A percentile compares a stretch with the other conserved stretches of the same genome.
These are phyloP conservation scores for Beauveria sp. DNA, from an alignment of 2,329 filamentous ascomycete species.

Conservation along the genomic window DNA sequence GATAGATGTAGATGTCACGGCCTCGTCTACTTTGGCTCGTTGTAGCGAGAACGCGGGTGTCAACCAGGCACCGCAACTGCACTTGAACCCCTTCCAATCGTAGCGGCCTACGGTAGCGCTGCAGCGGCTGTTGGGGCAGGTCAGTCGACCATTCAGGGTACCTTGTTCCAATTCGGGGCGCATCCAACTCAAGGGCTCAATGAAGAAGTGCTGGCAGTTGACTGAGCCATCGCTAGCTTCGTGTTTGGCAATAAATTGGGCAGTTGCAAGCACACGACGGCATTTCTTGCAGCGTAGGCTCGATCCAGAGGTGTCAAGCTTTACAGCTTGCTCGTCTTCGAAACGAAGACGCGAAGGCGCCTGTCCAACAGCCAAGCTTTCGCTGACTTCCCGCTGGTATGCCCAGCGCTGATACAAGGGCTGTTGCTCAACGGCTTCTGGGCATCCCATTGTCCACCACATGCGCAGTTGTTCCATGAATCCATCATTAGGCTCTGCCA, in stretches of 20 bases:
- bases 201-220: slow-evolving; percentile 75
- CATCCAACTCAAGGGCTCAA: slow-evolving; percentile 96
- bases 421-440: slow-evolving; percentile 55
- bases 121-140: slow-evolving; percentile 74
- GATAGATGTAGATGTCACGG: slow-evolving; percentile 16
- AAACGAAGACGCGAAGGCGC: slow-evolving; percentile 81
- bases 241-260: slow-evolving; percentile 61
- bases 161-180: slow-evolving; percentile 71
- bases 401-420: slow-evolving; percentile 72
- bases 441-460: slow-evolving; percentile 82
- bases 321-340: slow-evolving; percentile 59
- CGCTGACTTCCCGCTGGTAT: slow-evolving; percentile 47
- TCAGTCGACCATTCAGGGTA: slow-evolving; percentile 72
- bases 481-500: slow-evolving; percentile 83
- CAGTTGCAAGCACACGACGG: slow-evolving; percentile 54
- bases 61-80: slow-evolving; percentile 85
- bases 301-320: slow-evolving; percentile 20
- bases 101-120: slow-evolving; percentile 82
- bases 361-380: slow-evolving; percentile 61
- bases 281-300: slow-evolving; percentile 82
- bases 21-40: slow-evolving; percentile 73
- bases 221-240: slow-evolving; percentile 22
- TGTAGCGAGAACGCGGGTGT: slow-evolving; percentile 84
- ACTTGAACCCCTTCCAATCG: slow-evolving; percentile 91
- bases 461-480: slow-evolving; percentile 86